Evolutionary conservation across 2,329 filamentous ascomycete genomes (phyloP), one percentile per base, ranked within the genome.

Genomic region (Meredithiella fracta): DNA sequence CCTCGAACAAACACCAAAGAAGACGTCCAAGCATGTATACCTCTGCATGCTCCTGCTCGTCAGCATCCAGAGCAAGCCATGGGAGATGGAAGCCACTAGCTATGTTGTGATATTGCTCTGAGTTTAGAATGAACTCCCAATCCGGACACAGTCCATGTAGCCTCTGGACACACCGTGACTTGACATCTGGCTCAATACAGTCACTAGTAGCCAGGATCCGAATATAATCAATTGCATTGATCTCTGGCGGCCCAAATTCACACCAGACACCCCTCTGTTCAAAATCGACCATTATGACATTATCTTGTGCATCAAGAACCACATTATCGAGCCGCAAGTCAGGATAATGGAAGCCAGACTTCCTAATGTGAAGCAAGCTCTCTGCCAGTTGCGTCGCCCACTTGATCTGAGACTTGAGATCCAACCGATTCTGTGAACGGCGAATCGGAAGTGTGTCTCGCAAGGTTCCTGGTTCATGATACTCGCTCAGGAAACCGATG

Each of bases 261-360:
- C 74, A 78, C 78, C 78, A 81, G 1, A 80, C 76, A 6, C 78
- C 78, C 31, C 78, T 72, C 64, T 81, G 78, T 64, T 82, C 78
- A 62, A 82, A 79, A 59, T 82, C 78, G 3, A 81, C 71, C 71
- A 82, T 74, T 62, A 80, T 63, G 8, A 73, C 65, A 55, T 79
- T 70, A 20, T 66, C 67, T 1, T 66, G 61, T 22, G 68, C 67
- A 1, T 75, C 73, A 14, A 80, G 65, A 2, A 81, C 73, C 34
- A 81, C 68, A 60, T 81, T 80, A 64, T 81, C 78, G 3, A 80
- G 71, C 14, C 78, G 74, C 14, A 80, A 69, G 60, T 81, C 78
- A 1, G 77, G 75, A 60, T 80, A 80, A 62, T 76, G 80, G 47
- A 78, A 66, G 11, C 42, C 50, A 2, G 57, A 34, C 9, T 44